Evolutionary conservation across 768 basidiomycete genomes (phyloP).

Genomic region (Rhodotorula babjevae): DNA sequence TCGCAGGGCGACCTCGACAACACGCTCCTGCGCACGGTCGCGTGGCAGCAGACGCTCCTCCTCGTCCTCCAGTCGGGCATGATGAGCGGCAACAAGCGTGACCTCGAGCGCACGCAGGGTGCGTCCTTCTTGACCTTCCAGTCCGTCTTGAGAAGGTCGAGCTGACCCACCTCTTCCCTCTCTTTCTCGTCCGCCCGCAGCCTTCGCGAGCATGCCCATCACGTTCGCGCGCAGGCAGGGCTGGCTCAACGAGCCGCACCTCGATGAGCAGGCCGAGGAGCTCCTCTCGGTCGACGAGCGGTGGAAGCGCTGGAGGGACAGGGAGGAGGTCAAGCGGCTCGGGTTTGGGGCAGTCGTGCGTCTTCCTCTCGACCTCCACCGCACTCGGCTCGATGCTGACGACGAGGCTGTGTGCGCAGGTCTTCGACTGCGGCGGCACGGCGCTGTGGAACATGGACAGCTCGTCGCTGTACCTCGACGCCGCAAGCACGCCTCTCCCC

Average conservation of each 20-base stretch:
- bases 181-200: not conserved
- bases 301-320: slow-evolving; percentile 35
- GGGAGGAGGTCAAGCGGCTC: slow-evolving; percentile 35
- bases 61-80: slow-evolving; percentile 32
- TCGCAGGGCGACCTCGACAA: slow-evolving; percentile 30
- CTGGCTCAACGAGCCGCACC: slow-evolving; percentile 28
- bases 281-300: slow-evolving; percentile 27
- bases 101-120: slow-evolving; percentile 34
- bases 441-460: slow-evolving; percentile 33
- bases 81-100: slow-evolving; percentile 38
- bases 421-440: slow-evolving; percentile 27
- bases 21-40: slow-evolving; percentile 33
- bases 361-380: no score
- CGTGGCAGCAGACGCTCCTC: slow-evolving; percentile 32
- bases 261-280: slow-evolving; percentile 14
- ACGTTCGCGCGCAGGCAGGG: slow-evolving; percentile 32
- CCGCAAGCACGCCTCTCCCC: slow-evolving; percentile 25
- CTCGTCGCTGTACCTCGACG: slow-evolving; percentile 28
- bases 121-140: not conserved
- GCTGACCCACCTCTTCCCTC: not conserved
- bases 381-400: no score
- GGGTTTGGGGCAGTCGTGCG: slow-evolving; percentile 33
- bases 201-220: slow-evolving; percentile 30
- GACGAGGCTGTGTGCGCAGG: not conserved
- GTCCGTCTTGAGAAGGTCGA: no score